Conservation (phyloP, 169 alveolate species). For the Plasmodium gallinaceum region DNA sequence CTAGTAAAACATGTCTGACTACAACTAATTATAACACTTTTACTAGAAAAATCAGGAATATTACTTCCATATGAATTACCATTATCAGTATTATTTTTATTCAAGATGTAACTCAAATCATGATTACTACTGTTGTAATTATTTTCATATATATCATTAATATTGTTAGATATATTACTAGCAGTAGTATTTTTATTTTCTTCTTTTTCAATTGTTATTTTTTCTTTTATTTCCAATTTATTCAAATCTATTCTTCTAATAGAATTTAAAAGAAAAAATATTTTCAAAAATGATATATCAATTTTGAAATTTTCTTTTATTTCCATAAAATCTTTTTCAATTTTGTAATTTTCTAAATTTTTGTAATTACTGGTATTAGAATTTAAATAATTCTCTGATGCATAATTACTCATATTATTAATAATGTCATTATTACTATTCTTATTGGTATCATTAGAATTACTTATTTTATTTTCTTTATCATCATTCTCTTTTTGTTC, state of each 20-base stretch:
- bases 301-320: conserved; percentile 64
- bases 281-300: conserved; percentile 65
- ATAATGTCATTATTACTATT: background rate
- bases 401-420: background rate
- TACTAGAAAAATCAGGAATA: background rate
- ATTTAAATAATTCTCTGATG: background rate
- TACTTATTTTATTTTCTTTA: background rate
- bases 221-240: background rate
- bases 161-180: background rate
- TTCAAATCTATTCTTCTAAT: background rate
- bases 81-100: background rate
- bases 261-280: conserved; percentile 15
- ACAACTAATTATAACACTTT: background rate
- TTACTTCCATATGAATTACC: background rate
- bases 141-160: background rate
- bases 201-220: background rate
- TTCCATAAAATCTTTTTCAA: conserved; percentile 48
- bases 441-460: background rate
- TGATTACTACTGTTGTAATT: background rate
- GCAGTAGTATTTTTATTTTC: background rate
- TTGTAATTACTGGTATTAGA: background rate
- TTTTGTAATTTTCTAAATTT: conserved; percentile 13
- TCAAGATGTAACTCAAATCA: background rate
- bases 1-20: background rate
- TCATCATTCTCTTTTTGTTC: background rate